Evolutionary conservation across 1,284 basidiomycete genomes (phyloP).

Genomic region (Pseudozyma pruni): DNA sequence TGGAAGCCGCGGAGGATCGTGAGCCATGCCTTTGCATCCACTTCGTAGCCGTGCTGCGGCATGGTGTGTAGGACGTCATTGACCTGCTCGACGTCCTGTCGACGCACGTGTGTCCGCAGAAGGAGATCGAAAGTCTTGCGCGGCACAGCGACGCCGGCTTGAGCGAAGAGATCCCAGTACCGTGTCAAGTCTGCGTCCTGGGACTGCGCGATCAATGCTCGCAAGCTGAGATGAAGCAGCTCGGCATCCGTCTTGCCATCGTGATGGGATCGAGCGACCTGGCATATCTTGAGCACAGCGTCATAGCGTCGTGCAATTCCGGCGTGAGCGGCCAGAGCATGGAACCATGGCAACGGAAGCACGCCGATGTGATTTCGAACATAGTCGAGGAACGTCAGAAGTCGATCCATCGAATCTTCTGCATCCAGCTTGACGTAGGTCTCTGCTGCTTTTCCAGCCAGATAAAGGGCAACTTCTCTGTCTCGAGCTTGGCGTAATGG

Average conservation of each 20-base stretch:
- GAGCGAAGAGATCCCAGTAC: constrained; percentile 17
- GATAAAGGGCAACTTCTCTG: constrained; percentile 18
- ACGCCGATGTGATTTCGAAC: constrained; percentile 14
- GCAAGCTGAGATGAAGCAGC: constrained; percentile 37
- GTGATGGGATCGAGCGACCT: constrained; percentile 21
- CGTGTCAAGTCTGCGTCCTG: constrained; percentile 5
- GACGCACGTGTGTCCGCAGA: constrained; percentile 33
- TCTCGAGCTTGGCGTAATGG: constrained; percentile 3
- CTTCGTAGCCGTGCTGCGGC: constrained; percentile 25
- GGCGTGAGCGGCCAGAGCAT: constrained; percentile 21
- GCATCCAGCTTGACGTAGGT: constrained; percentile 32
- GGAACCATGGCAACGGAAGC: constrained; percentile 30
- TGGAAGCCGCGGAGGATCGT: constrained; percentile 42
- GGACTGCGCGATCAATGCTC: constrained; percentile 29
- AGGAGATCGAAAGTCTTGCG: constrained; percentile 44
- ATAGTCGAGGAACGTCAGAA: constrained; percentile 31
- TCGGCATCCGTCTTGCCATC: constrained; percentile 26
- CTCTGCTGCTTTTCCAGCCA: constrained; percentile 35
- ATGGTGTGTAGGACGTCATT: constrained; percentile 38
- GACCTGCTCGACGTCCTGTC: constrained; percentile 28
- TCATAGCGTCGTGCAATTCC: constrained; percentile 24
- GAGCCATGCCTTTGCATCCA: constrained; percentile 40
- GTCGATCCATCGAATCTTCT: constrained; percentile 27
- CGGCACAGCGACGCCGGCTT: constrained; percentile 16
- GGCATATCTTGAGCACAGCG: constrained; percentile 29